A percentile compares a stretch with the other conserved stretches of the same genome.
phyloP scores from a whole-genome alignment of 179 eudicot genomes.

The Heliamphora pulchella region DNA sequence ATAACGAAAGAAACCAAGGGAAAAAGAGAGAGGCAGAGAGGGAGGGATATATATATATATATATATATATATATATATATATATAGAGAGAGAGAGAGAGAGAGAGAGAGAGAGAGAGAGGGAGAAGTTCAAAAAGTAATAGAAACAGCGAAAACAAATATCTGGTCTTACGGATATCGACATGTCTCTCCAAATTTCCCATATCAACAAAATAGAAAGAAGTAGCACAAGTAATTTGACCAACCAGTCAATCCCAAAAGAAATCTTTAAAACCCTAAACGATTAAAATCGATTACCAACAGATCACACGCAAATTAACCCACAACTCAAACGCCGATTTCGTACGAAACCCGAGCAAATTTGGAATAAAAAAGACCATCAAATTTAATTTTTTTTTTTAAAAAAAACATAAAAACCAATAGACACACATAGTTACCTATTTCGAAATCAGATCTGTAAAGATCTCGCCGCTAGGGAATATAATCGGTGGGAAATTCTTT shows the following conservation, averaged over 20 bases:
- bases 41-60: no score
- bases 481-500: background rate
- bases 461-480: constrained; percentile 3
- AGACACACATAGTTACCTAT: background rate
- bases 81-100: no score
- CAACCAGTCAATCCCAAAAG: background rate
- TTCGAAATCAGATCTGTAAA: constrained; percentile 12
- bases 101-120: background rate
- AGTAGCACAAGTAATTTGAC: background rate
- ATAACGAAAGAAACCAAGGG: background rate
- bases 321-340: background rate
- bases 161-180: background rate
- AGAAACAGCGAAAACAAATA: background rate
- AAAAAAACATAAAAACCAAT: background rate
- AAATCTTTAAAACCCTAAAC: background rate
- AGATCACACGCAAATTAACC: background rate
- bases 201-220: background rate
- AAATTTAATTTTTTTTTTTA: background rate
- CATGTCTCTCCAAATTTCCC: background rate
- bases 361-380: background rate
- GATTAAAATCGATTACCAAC: background rate
- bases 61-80: no score
- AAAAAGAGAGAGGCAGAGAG: no score
- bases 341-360: background rate
- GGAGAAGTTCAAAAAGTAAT: background rate